These are phyloP conservation scores for Trebouxia sp. DNA, from an alignment of 139 green algal species.

Conservation along the genomic window DNA sequence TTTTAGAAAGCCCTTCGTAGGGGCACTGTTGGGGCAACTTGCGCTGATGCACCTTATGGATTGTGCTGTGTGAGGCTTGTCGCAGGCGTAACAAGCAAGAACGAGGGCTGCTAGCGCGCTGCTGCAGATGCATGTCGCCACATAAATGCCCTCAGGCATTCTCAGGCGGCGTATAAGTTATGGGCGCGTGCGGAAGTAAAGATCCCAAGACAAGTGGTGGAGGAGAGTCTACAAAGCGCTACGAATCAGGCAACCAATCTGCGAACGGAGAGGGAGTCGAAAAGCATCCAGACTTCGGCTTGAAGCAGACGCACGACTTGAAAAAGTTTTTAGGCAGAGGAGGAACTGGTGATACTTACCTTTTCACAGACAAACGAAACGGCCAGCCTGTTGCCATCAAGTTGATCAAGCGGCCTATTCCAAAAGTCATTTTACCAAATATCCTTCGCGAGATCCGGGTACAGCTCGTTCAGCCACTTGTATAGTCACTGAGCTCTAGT, in stretches of 20 bases:
- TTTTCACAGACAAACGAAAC: constrained; percentile 57
- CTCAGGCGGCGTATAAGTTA: background rate
- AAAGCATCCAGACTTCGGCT: constrained; percentile 22
- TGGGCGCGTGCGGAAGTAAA: constrained; percentile 13
- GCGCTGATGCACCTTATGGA: too few relatives aligned
- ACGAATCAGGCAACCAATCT: background rate
- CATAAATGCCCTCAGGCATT: background rate
- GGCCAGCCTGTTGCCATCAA: constrained; percentile 69
- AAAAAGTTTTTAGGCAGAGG: constrained; percentile 39
- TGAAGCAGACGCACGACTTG: constrained; percentile 28
- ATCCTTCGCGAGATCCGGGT: constrained; percentile 63
- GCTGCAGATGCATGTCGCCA: too few relatives aligned
- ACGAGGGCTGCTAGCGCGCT: too few relatives aligned
- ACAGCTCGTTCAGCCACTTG: too few relatives aligned
- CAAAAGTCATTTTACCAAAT: constrained; percentile 64
- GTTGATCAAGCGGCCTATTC: constrained; percentile 69
- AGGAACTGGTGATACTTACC: constrained; percentile 75
- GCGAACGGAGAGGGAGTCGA: background rate
- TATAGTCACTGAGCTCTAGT: too few relatives aligned
- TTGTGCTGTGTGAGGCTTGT: background rate
- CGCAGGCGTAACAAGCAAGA: background rate
- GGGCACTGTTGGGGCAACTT: too few relatives aligned
- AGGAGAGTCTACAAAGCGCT: constrained; percentile 9
- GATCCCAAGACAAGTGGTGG: constrained; percentile 9
- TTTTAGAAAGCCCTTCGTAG: too few relatives aligned